These are phyloP conservation scores for Tulasnella sp. DNA, from an alignment of 768 basidiomycete genomes.

Conservation along the genomic window DNA sequence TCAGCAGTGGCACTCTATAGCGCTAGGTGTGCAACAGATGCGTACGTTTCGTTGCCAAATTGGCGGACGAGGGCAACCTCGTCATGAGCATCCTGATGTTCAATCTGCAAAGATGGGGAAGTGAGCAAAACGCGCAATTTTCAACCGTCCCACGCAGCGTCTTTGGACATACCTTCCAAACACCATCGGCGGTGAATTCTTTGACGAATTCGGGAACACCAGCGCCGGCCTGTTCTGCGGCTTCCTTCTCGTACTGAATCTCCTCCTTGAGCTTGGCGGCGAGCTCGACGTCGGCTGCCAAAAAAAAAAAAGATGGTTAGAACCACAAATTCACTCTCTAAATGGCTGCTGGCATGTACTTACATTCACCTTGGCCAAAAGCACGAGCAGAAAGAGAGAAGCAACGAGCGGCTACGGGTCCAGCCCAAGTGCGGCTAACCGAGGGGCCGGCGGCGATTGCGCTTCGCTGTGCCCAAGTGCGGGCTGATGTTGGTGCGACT, in stretches of 20 bases:
- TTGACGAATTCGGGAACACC: conserved; percentile 71
- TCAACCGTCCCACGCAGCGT: neutral
- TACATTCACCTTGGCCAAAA: conserved; percentile 44
- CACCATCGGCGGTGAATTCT: conserved; percentile 62
- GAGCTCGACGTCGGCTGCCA: conserved; percentile 66
- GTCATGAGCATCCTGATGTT: conserved; percentile 39
- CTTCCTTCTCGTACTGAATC: conserved; percentile 78
- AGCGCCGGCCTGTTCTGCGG: conserved; percentile 37
- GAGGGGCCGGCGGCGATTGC: neutral
- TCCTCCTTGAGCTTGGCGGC: conserved; percentile 74
- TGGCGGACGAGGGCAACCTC: conserved; percentile 41
- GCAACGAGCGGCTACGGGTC: conserved; percentile 35
- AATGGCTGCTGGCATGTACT: conserved; percentile 30
- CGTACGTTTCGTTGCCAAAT: conserved; percentile 44
- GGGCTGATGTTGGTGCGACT: conserved; percentile 2
- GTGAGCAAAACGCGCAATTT: neutral
- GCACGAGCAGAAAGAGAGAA: conserved; percentile 43
- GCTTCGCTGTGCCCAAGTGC: conserved; percentile 16
- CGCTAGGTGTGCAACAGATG: neutral
- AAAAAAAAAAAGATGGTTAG: neutral
- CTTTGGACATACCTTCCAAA: conserved; percentile 67
- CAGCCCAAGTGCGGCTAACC: neutral
- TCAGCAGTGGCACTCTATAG: neutral
- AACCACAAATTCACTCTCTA: neutral
- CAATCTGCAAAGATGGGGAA: conserved; percentile 31